Base-by-base conservation (phyloP, 768 basidiomycete genomes). In the Ramaria rubella region DNA sequence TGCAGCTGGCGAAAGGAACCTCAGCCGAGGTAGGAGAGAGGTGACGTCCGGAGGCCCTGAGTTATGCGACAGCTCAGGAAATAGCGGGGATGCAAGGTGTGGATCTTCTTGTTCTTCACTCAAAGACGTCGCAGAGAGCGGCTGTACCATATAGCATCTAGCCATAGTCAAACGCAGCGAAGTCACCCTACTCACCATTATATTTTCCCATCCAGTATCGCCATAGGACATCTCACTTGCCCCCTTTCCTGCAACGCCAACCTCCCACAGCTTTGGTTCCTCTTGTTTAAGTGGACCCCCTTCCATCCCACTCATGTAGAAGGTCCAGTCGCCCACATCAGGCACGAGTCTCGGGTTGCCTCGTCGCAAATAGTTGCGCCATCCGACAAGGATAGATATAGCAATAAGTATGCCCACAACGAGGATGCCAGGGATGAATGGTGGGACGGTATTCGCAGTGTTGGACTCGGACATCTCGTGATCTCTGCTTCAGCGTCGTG, bases 341-440 rank as follows among this genome's bases (percentile, higher is more conserved):
- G 29, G 19, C 15, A 46, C 31, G 23, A 23, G 11, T 4, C n/a
- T 6, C 15, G 40, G 31, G 33, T 36, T 17, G 19, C 26, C 33
- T 34, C 55, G 33, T 23, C 55, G 42, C 8, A 49, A 12, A 48
- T 56, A 56, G 46, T 56, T 56, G 29, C 55, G 46, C 44, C 45
- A 56, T 27, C 29, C 44, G 6, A 56, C 34, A n/a, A 49, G 45
- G 12, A 56, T 6, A 4, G 44, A 56, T 33, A 56, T 34, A 4
- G 33, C n/a, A 34, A 56, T 48, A 30, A 56, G 55, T 21, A 56
- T 27, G 21, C 44, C 17, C 15, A 56, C 55, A 40, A 56, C 33
- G 9, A 56, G 44, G 29, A 56, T 43, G 3, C 55, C 55, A 30
- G 55, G 55, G 44, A 56, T 56, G 45, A 56, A 56, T n/a, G 55